Base-by-base conservation (phyloP, 306 rosid species). In the Parietaria judaica region DNA sequence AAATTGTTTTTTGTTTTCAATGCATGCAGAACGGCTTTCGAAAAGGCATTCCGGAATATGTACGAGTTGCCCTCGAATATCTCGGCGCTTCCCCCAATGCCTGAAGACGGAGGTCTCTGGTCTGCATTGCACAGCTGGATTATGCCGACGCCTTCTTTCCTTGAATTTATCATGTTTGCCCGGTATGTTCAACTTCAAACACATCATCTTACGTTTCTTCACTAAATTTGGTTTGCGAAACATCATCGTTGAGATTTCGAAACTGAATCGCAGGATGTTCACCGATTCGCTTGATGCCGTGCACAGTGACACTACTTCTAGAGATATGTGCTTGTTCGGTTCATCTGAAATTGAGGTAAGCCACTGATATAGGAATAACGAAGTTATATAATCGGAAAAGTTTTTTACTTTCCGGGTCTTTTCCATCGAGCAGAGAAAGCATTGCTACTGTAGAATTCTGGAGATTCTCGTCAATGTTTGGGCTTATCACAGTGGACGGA, bases 71-170 rank as follows among this genome's bases (percentile, higher is more conserved):
- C 95, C 47, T 43, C 79, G 44, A 47, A 74, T 71, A 54, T 76
- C 35, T 87, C 80, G 71, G 97, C 88, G 64, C 99, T 92, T 65
- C 97, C 97, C 48, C 90, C 97, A 71, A 84, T 92, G 96, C 97
- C 95, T 65, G 95, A 88, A 60, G 95, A 86, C 68, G 95, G 90
- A 60, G 95, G 83, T 71, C 75, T 74, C 69, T 92, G 99, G 97
- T 86, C 95, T 69, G 82, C 87, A 14, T 76, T 88, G 77, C 99
- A 88, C 68, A 92, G 90, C 67, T 92, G 99, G 99, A 90, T 92
- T 84, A 88, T 92, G 96, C 99, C 99, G 73, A 88, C 99, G 67
- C 94, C 88, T 44, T 92, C 97, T 61, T 92, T 88, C 80, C 74
- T 82, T 72, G 97, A 89, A 79, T 88, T 92, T 63, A 51, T 82